phyloP scores from a whole-genome alignment of 192 early-diverging fungal species.

The Backusella liffmaniae region DNA sequence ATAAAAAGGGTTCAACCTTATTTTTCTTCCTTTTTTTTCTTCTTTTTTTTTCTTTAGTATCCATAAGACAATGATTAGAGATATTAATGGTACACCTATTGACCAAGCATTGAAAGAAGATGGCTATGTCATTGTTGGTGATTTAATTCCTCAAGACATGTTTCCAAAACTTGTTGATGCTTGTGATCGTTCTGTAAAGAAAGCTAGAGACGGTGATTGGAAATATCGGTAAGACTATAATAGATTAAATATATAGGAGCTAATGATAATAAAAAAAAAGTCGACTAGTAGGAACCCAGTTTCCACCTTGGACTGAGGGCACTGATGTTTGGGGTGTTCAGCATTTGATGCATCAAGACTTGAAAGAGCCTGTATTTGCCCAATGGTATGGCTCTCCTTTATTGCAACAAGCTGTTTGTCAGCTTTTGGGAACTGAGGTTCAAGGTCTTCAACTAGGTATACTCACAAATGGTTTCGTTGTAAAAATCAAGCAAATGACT shows the following conservation, averaged over 20 bases:
- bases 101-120: slow-evolving; percentile 33
- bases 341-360: slow-evolving; percentile 47
- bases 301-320: slow-evolving; percentile 47
- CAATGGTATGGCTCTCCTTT: slow-evolving; percentile 45
- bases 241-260: neutral
- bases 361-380: slow-evolving; percentile 43
- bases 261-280: slow-evolving; percentile 8
- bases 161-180: slow-evolving; percentile 36
- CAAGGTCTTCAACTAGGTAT: slow-evolving; percentile 41
- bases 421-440: slow-evolving; percentile 36
- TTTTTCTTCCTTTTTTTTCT: neutral
- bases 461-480: neutral
- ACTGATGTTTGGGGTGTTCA: slow-evolving; percentile 50
- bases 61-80: neutral
- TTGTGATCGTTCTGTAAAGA: slow-evolving; percentile 37
- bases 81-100: slow-evolving; percentile 19
- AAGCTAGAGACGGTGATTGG: slow-evolving; percentile 43
- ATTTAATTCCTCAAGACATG: slow-evolving; percentile 37
- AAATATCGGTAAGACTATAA: slow-evolving; percentile 27
- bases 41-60: neutral
- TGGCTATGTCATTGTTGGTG: slow-evolving; percentile 47
- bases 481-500: no score
- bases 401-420: slow-evolving; percentile 38
- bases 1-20: neutral
- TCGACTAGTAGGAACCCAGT: slow-evolving; percentile 46